phyloP scores from a whole-genome alignment of 768 basidiomycete genomes.

The Lyophyllum decastes region DNA sequence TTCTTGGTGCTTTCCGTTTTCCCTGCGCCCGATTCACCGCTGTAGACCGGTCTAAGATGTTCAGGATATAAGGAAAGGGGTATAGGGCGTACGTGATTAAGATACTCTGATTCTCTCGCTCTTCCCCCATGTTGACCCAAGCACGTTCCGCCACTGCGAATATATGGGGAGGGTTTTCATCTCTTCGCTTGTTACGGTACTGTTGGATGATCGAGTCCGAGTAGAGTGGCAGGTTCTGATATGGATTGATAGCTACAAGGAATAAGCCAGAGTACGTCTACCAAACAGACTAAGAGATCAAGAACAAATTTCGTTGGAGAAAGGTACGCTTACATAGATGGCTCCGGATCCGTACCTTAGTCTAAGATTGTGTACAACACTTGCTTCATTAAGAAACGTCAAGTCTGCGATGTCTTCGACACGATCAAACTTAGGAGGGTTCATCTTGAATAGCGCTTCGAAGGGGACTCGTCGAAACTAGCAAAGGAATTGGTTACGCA shows the following conservation, averaged over 20 bases:
- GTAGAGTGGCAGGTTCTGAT: constrained; percentile 89
- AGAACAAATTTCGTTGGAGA: not conserved
- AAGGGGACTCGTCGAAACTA: constrained; percentile 59
- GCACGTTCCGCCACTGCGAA: constrained; percentile 97
- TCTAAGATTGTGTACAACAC: constrained; percentile 96
- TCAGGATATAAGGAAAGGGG: not conserved
- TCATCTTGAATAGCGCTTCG: constrained; percentile 91
- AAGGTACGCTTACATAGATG: constrained; percentile 74
- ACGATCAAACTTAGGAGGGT: constrained; percentile 97
- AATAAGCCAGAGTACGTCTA: constrained; percentile 96
- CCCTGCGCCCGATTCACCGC: constrained; percentile 98
- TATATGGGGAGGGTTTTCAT: constrained; percentile 95
- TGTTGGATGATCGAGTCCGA: constrained; percentile 85
- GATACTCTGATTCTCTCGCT: constrained; percentile 96
- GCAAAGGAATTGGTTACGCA: not conserved
- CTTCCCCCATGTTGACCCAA: constrained; percentile 98
- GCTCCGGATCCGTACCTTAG: constrained; percentile 88
- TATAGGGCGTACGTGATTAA: constrained; percentile 82
- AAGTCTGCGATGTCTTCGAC: constrained; percentile 98
- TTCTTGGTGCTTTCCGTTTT: constrained; percentile 99
- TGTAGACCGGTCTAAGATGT: constrained; percentile 31
- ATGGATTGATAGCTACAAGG: constrained; percentile 98
- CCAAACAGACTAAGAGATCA: constrained; percentile 6
- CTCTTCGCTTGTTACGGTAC: constrained; percentile 86
- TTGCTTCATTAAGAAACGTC: constrained; percentile 97